Percentiles rank a stretch among this genome's conserved stretches.
Evolutionary conservation across 106 monocot genomes (phyloP).

Genomic region (Triglochin maritima): DNA sequence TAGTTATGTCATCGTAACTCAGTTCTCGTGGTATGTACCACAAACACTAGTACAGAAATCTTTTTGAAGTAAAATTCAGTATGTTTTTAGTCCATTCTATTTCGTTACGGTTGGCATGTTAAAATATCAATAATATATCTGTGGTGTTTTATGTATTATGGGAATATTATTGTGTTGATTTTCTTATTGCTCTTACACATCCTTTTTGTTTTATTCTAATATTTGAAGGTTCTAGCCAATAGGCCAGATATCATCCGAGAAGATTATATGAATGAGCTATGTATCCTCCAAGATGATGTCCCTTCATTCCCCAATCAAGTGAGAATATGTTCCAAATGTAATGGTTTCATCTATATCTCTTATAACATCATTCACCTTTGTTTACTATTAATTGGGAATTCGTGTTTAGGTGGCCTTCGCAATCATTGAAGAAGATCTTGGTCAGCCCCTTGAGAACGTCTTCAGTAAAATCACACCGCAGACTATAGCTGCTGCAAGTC

Average conservation of each 20-base stretch:
- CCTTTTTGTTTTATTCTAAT: neutral
- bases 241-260: conserved; percentile 97
- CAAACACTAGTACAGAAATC: too few species aligned
- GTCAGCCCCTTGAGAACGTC: conserved; percentile 73
- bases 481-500: conserved; percentile 93
- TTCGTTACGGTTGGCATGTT: neutral
- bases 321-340: neutral
- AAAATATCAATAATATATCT: neutral
- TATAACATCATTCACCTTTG: neutral
- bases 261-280: conserved; percentile 99
- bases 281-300: conserved; percentile 96
- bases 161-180: neutral
- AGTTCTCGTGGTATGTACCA: too few species aligned
- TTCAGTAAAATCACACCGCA: conserved; percentile 82
- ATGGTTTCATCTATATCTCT: neutral
- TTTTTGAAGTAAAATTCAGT: too few species aligned
- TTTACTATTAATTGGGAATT: neutral
- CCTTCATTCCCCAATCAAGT: conserved; percentile 96
- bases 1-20: too few species aligned
- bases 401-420: conserved; percentile 59
- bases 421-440: conserved; percentile 95
- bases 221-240: conserved; percentile 72
- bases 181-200: neutral
- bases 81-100: too few species aligned
- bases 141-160: too few species aligned